Conservation (phyloP, 1,284 basidiomycete genomes). For the Boletus sp. region DNA sequence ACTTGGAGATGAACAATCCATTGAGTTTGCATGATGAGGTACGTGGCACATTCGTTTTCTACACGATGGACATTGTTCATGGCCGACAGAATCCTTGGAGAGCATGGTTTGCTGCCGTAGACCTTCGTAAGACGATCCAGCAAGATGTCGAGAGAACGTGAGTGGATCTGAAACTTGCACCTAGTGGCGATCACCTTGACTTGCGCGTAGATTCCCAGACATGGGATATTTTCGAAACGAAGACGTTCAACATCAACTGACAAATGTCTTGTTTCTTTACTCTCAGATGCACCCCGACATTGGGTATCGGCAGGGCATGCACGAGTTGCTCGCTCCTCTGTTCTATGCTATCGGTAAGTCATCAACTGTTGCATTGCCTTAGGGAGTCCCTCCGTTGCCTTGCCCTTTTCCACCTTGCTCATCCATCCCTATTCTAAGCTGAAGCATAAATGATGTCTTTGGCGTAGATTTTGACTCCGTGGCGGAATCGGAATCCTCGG, state of each 20-base stretch:
- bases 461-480: constrained; percentile 71
- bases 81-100: constrained; percentile 80
- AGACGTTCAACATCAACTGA: constrained; percentile 73
- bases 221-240: constrained; percentile 79
- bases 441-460: constrained; percentile 26
- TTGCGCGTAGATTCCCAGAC: constrained; percentile 72
- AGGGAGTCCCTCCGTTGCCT: constrained; percentile 7
- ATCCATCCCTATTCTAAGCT: constrained; percentile 23
- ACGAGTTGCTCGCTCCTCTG: constrained; percentile 85
- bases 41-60: constrained; percentile 17
- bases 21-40: constrained; percentile 81
- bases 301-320: constrained; percentile 95
- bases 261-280: constrained; percentile 82
- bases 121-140: constrained; percentile 79
- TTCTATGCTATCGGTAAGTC: constrained; percentile 60
- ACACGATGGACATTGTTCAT: constrained; percentile 9
- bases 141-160: constrained; percentile 93
- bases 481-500: constrained; percentile 29
- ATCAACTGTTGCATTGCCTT: not conserved
- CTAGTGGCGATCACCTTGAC: constrained; percentile 2
- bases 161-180: constrained; percentile 27
- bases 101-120: constrained; percentile 84
- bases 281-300: constrained; percentile 72
- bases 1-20: constrained; percentile 78
- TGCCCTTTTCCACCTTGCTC: constrained; percentile 13